Conservation (phyloP, 2,329 filamentous ascomycete species). For the Pleurostoma richardsiae region DNA sequence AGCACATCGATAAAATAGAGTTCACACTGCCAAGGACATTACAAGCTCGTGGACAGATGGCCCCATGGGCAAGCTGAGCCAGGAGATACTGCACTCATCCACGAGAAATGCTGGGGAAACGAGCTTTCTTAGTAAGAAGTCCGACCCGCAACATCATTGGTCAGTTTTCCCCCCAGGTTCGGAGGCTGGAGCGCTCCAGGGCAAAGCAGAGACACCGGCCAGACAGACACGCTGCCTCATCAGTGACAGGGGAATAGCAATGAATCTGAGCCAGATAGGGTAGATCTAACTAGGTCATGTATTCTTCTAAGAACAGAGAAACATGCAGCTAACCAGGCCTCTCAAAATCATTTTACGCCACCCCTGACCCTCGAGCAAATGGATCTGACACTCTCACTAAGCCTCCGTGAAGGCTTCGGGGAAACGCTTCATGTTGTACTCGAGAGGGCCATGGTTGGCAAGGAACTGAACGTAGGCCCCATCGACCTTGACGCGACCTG, state of each 20-base stretch:
- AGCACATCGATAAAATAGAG: not conserved
- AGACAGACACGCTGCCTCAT: no score
- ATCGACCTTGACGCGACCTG: slow-evolving; percentile 90
- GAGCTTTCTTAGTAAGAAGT: not conserved
- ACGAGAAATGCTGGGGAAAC: slow-evolving; percentile 7
- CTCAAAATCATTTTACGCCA: slow-evolving; percentile 31
- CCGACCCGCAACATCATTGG: no score
- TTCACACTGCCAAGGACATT: not conserved
- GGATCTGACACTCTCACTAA: slow-evolving; percentile 29
- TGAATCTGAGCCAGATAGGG: no score
- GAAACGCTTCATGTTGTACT: slow-evolving; percentile 89
- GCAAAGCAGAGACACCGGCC: no score
- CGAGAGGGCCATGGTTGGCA: slow-evolving; percentile 82
- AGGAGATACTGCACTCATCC: not conserved
- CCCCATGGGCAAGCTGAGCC: not conserved
- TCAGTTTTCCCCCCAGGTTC: no score
- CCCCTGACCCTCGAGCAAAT: slow-evolving; percentile 27
- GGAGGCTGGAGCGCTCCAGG: no score
- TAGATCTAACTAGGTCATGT: no score
- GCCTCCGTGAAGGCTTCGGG: slow-evolving; percentile 76
- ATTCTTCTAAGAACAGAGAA: not conserved
- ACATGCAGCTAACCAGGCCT: not conserved
- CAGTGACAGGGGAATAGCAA: no score
- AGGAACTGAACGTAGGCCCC: slow-evolving; percentile 99
- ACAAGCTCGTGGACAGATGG: not conserved